phyloP scores from a whole-genome alignment of 2,329 filamentous ascomycete genomes.

The Aspergillus thermomutatus region DNA sequence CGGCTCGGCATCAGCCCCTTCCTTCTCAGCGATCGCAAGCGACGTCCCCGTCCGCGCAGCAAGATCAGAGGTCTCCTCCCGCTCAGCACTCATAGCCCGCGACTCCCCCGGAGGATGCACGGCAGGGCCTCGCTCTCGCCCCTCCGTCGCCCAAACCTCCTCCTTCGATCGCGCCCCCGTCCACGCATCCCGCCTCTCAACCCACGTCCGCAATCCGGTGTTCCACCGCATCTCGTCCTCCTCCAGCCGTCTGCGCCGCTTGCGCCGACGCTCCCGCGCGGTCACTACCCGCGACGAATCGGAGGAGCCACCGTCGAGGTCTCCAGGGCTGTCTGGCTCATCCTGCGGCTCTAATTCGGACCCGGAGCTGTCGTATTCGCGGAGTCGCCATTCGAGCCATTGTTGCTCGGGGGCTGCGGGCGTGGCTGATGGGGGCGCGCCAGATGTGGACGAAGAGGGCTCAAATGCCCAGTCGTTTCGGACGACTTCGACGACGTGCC shows the following conservation, averaged over 20 bases:
- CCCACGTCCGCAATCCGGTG: constrained; percentile 74
- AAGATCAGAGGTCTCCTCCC: constrained; percentile 8
- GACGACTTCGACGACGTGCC: constrained; percentile 38
- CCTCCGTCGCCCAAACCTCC: constrained; percentile 21
- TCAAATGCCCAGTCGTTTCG: constrained; percentile 44
- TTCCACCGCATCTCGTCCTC: constrained; percentile 74
- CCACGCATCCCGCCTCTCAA: constrained; percentile 76
- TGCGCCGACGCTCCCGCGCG: constrained; percentile 51
- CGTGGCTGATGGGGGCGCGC: constrained; percentile 16
- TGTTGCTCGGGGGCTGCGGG: constrained; percentile 22
- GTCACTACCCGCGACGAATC: constrained; percentile 34
- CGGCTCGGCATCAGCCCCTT: too few relatives aligned
- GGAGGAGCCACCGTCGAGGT: constrained; percentile 12
- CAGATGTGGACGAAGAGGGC: constrained; percentile 15
- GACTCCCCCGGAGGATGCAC: not conserved
- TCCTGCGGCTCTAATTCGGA: constrained; percentile 34
- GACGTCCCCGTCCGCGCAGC: constrained; percentile 19
- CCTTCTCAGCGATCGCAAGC: constrained; percentile 20
- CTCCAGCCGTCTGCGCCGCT: constrained; percentile 55
- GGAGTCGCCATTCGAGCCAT: constrained; percentile 34
- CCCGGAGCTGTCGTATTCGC: constrained; percentile 36
- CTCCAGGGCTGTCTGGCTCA: constrained; percentile 8
- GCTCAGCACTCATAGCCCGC: not conserved
- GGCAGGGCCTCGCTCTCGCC: constrained; percentile 7
- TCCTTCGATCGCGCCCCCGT: constrained; percentile 60